Conservation (phyloP, 2,329 filamentous ascomycete genomes). For the Aspergillus uvarum region DNA sequence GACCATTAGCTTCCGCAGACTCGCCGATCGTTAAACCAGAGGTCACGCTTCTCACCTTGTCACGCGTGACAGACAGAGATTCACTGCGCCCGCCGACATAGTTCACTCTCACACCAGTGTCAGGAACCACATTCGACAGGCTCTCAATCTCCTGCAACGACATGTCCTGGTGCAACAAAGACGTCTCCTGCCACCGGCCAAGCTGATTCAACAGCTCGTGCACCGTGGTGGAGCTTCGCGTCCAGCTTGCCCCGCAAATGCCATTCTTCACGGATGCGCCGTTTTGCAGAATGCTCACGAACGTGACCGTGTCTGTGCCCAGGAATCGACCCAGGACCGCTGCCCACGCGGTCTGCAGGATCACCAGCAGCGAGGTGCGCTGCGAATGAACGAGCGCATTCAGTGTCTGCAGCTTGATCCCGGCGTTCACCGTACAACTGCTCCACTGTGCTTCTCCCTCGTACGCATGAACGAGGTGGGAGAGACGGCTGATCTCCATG, state of each 20-base stretch:
- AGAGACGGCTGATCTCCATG: not conserved
- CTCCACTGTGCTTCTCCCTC: not conserved
- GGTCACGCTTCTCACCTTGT: not conserved
- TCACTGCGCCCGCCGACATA: not conserved
- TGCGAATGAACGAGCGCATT: not conserved
- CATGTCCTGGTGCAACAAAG: not conserved
- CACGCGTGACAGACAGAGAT: not conserved
- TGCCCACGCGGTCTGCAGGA: not conserved
- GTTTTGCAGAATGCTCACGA: not conserved
- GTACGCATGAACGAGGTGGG: not conserved
- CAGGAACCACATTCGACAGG: not conserved
- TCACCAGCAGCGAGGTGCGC: not conserved
- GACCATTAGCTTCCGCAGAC: not conserved
- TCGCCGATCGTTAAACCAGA: not conserved
- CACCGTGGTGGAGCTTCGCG: not conserved
- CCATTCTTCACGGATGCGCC: not conserved
- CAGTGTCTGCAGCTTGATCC: not conserved
- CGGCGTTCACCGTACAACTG: not conserved
- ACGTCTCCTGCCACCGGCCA: not conserved
- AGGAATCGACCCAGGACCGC: not conserved
- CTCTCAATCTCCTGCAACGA: not conserved
- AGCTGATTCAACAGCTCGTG: not conserved
- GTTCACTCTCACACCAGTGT: not conserved
- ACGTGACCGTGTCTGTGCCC: not conserved
- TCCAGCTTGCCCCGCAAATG: not conserved